Base-by-base conservation (phyloP, 805 yeast genomes). In the Nakazawaea laoshanensis region DNA sequence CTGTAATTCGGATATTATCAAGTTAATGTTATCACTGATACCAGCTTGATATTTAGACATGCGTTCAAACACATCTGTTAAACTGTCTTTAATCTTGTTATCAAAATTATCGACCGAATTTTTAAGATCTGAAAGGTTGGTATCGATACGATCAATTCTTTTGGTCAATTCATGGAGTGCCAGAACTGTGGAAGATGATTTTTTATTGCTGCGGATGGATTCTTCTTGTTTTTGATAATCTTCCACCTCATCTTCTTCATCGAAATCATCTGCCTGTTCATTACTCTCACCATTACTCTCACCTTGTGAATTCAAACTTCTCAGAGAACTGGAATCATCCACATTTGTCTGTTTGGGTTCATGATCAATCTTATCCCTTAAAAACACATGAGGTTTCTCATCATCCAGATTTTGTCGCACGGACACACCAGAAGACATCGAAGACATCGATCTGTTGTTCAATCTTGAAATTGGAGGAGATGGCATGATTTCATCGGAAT, bases 291-390 rank as follows among this genome's bases (percentile, higher is more conserved):
- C 37, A 20, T 34, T 29, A 19, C 37, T 32, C 12, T 32, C 30
- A 6, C 24, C 35, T 18, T 27, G 29, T 17, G 22, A 17, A 11
- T 16, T 18, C 8, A 21, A 7, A 16, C 33, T 32, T 16, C 6
- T 17, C 24, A 19, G 33, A 24, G 16, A 19, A 24, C 37, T 34
- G 8, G 37, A 34, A 3, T 34, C 37, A 24, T 34, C 37, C 19
- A 34, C 37, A 20, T 34, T 34, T n/a, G 37, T 34, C n/a, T n/a
- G n/a, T n/a, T n/a, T n/a, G n/a, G 22, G 22, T 20, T 20, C 10
- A 10, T 20, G 9, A 13, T 15, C 17, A 15, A 8, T 33, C 26
- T 33, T 33, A 18, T 28, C 29, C 26, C 28, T 33, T 14, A 33
- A 22, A 9, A 33, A 33, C 12, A 22, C 11, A 23, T 17, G 15